Base-by-base conservation (phyloP, 768 basidiomycete species). In the Rhizopogon salebrosus region DNA sequence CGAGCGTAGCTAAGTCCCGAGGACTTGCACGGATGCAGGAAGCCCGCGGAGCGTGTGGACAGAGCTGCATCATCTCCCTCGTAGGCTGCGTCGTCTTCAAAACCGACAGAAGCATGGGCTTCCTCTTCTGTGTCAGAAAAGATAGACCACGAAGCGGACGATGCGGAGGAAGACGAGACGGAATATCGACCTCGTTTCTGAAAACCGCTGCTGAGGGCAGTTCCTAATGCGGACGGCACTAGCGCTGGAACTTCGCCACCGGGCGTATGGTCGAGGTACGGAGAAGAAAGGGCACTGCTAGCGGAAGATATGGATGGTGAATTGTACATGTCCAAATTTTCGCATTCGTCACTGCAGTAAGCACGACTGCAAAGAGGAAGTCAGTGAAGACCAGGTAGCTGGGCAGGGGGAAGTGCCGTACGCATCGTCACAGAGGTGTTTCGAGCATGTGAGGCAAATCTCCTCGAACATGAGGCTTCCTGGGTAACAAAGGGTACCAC, bases 261-360 rank as follows among this genome's bases (percentile, higher is more conserved):
- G 0, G 68, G 64, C 18, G 79, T 67, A 59, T 76, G 80, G 43
- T 72, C 72, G 38, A 86, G 68, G 63, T 78, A 76, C 0, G 87
- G 87, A 7, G 87, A 89, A 9, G 85, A 82, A 56, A 85, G 78
- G 37, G 80, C 75, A 58, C 85, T 87, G 66, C 84, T 86, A 13
- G 73, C 60, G 5, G 81, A 82, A 29, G 84, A 86, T 40, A 85
- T 74, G 39, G 83, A 82, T 1, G 86, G 85, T 1, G 85, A 87
- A 4, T 80, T 79, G 51, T 60, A 64, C 51, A 78, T 69, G 67
- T 89, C 87, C 43, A 72, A 67, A 54, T 66, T 73, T 62, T 84
- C 79, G 64, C 87, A 89, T 57, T 80, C 77, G 59, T 83, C 81
- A 62, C 81, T 84, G 70, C 87, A 89, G 66, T 88, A 89, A 0